Evolutionary conservation across 73 alveolate species (phyloP).

Genomic region (Stentor roeselii): DNA sequence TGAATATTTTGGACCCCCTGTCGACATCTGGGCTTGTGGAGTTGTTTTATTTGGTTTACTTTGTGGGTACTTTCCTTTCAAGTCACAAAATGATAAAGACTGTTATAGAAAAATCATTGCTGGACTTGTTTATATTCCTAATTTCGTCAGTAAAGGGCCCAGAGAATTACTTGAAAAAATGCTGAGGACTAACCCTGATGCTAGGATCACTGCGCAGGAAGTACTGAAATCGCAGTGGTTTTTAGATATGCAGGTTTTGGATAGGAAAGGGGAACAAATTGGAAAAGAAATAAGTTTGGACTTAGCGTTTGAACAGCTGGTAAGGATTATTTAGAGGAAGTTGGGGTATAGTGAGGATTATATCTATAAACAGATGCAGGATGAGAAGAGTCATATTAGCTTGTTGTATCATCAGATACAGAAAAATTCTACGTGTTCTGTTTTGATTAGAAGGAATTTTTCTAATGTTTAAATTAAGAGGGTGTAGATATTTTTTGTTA

Average conservation of each 20-base stretch:
- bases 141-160: conserved; percentile 32
- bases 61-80: neutral
- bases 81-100: neutral
- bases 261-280: too few species aligned
- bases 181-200: conserved; percentile 60
- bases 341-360: neutral
- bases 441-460: neutral
- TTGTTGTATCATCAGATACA: neutral
- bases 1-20: conserved; percentile 49
- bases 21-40: conserved; percentile 23
- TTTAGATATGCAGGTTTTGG: neutral
- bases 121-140: neutral
- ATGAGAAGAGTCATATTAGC: neutral
- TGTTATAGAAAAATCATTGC: neutral
- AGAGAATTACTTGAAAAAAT: conserved; percentile 59
- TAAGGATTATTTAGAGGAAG: neutral
- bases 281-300: neutral
- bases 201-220: conserved; percentile 36
- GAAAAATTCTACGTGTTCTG: neutral
- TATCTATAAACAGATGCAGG: neutral
- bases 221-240: neutral
- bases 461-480: neutral
- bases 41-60: conserved; percentile 4
- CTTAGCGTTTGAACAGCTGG: neutral
- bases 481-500: too few species aligned